phyloP scores from a whole-genome alignment of 2,329 filamentous ascomycete genomes.

The Ophiobolus disseminans region DNA sequence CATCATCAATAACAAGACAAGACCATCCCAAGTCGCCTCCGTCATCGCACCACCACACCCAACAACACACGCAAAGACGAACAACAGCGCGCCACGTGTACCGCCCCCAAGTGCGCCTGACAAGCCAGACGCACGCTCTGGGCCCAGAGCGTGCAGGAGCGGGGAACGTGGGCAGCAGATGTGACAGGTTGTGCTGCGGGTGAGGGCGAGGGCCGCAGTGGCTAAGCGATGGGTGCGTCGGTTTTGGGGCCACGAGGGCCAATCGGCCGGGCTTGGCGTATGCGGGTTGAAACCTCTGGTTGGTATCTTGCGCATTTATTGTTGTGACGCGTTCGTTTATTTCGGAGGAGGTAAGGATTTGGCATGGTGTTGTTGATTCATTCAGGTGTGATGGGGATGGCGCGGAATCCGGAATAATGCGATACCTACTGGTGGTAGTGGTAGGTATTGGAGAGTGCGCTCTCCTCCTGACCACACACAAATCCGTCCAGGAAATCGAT shows the following conservation, averaged over 20 bases:
- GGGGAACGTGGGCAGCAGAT: conserved; percentile 18
- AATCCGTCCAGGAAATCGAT: too few species aligned
- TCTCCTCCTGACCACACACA: too few species aligned
- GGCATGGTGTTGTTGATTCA: conserved; percentile 30
- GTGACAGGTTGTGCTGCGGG: conserved; percentile 44
- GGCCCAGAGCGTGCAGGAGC: conserved; percentile 14
- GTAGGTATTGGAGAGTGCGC: conserved; percentile 1
- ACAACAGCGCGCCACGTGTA: conserved; percentile 47
- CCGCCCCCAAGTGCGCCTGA: conserved; percentile 30
- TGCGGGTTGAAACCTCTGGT: conserved; percentile 42
- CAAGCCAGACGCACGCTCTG: conserved; percentile 9
- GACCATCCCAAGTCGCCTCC: conserved; percentile 10
- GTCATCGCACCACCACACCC: conserved; percentile 10
- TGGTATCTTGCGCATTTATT: conserved; percentile 20
- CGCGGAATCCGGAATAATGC: background rate
- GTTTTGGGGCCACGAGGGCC: conserved; percentile 28
- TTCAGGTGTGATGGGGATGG: background rate
- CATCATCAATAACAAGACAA: conserved; percentile 30
- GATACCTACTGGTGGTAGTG: background rate
- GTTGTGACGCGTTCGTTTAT: conserved; percentile 21
- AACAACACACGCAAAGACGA: conserved; percentile 24
- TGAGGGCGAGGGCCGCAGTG: conserved; percentile 39
- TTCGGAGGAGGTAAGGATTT: conserved; percentile 30
- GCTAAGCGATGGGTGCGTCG: conserved; percentile 40
- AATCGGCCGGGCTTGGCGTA: conserved; percentile 42